phyloP scores from a whole-genome alignment of 352 stramenopile species.

The Vaucheria bursata region DNA sequence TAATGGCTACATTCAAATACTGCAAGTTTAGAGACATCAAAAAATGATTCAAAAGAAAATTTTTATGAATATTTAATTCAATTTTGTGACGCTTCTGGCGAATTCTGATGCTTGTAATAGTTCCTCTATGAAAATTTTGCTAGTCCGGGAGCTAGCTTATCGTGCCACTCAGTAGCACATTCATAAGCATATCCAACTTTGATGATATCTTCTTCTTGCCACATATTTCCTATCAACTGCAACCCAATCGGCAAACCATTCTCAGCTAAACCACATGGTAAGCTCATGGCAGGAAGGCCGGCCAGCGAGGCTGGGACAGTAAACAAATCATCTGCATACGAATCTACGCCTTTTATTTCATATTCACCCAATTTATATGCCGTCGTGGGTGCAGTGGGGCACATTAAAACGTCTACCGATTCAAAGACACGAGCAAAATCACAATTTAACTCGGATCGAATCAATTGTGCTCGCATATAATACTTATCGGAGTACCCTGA shows the following conservation, averaged over 20 bases:
- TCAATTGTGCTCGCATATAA: not conserved
- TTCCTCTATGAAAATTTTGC: too few species aligned
- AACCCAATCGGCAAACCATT: constrained; percentile 17
- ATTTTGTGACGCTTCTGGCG: too few species aligned
- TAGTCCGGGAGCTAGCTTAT: not conserved
- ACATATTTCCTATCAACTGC: constrained; percentile 28
- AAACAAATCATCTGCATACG: not conserved
- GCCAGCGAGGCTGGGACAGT: not conserved
- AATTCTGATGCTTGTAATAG: too few species aligned
- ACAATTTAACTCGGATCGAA: not conserved
- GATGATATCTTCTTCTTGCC: constrained; percentile 14
- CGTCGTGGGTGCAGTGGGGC: not conserved
- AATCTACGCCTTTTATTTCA: not conserved
- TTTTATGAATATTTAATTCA: too few species aligned
- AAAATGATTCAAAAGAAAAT: too few species aligned
- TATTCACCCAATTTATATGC: not conserved
- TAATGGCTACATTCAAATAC: too few species aligned
- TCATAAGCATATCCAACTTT: constrained; percentile 30
- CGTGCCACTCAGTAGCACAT: constrained; percentile 17
- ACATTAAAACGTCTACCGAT: not conserved
- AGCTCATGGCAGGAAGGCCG: not conserved
- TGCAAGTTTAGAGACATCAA: too few species aligned
- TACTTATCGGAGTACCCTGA: not conserved
- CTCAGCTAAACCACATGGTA: not conserved
- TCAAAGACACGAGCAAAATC: not conserved